Evolutionary conservation across 345 rosid genomes (phyloP).

Genomic region (Anastatica hierochuntica): DNA sequence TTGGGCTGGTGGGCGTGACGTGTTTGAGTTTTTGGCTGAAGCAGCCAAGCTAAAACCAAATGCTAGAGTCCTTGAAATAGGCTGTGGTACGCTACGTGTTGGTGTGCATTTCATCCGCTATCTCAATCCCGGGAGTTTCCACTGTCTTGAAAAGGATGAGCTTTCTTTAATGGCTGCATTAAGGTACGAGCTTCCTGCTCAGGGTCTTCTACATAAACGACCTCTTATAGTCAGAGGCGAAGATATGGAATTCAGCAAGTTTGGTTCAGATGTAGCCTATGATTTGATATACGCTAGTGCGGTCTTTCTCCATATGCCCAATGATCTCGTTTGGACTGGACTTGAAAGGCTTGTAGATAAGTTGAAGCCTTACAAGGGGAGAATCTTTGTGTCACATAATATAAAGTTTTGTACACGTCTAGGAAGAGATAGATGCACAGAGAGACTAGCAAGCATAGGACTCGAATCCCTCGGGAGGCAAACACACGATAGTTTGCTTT

Average conservation of each 20-base stretch:
- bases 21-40: conserved; percentile 83
- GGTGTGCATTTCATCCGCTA: conserved; percentile 80
- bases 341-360: conserved; percentile 54
- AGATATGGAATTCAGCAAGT: conserved; percentile 75
- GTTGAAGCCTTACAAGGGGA: conserved; percentile 63
- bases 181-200: conserved; percentile 87
- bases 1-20: conserved; percentile 94
- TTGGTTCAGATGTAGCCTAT: conserved; percentile 46
- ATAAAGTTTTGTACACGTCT: conserved; percentile 69
- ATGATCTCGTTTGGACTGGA: conserved; percentile 80
- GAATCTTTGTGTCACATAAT: conserved; percentile 86
- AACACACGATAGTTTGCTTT: conserved; percentile 77
- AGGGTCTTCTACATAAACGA: conserved; percentile 68
- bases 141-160: conserved; percentile 85
- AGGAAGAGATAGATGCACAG: conserved; percentile 65
- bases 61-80: conserved; percentile 73
- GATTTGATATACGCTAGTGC: conserved; percentile 86
- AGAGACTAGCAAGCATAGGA: conserved; percentile 57
- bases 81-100: conserved; percentile 85
- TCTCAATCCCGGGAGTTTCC: conserved; percentile 47
- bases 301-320: conserved; percentile 85
- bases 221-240: conserved; percentile 68
- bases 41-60: conserved; percentile 36
- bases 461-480: conserved; percentile 53
- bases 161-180: conserved; percentile 88